These are phyloP conservation scores for Clausena lansium DNA, from an alignment of 345 rosid species.

Conservation along the genomic window DNA sequence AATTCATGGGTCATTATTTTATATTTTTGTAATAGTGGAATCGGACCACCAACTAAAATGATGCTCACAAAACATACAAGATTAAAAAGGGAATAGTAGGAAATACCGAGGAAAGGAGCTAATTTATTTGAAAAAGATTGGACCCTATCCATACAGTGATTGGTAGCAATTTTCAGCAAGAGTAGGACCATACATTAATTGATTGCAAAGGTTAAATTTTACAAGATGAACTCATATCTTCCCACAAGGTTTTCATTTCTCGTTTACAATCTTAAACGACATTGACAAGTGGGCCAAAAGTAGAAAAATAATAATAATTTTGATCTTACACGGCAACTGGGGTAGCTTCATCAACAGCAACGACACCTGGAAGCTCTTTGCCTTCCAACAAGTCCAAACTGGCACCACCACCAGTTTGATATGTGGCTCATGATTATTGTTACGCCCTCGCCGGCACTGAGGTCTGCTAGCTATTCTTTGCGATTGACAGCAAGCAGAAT, in stretches of 20 bases:
- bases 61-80: neutral
- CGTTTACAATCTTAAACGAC: too few species aligned
- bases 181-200: slow-evolving; percentile 3
- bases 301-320: too few species aligned
- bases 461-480: slow-evolving; percentile 89
- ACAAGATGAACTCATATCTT: too few species aligned
- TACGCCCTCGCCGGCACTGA: slow-evolving; percentile 70
- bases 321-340: too few species aligned
- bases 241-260: too few species aligned
- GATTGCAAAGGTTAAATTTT: slow-evolving; percentile 12
- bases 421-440: slow-evolving; percentile 90
- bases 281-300: too few species aligned
- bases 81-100: neutral
- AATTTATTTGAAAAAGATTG: slow-evolving; percentile 5
- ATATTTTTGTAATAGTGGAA: too few species aligned
- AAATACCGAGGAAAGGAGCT: neutral
- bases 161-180: neutral
- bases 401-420: slow-evolving; percentile 88
- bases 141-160: slow-evolving; percentile 7
- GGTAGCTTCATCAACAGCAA: too few species aligned
- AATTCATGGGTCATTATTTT: too few species aligned
- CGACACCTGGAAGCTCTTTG: too few species aligned
- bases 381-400: too few species aligned
- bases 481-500: slow-evolving; percentile 51
- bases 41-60: neutral